A percentile compares a stretch with the other conserved stretches of the same genome.
Evolutionary conservation across 2,329 filamentous ascomycete species (phyloP).

Genomic region (Metarhizium brunneum): DNA sequence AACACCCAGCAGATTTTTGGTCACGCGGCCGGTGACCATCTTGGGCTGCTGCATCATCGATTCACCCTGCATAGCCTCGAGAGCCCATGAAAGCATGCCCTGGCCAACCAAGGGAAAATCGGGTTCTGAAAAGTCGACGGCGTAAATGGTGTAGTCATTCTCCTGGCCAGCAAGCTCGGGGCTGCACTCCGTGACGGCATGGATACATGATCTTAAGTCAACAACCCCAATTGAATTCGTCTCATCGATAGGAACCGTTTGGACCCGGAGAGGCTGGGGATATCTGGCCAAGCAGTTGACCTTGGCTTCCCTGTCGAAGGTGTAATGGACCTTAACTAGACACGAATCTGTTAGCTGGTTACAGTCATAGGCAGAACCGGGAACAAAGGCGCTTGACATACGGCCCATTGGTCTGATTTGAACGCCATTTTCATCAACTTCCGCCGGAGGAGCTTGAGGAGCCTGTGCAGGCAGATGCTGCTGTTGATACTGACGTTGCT

Average conservation of each 20-base stretch:
- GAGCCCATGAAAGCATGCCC: constrained; percentile 81
- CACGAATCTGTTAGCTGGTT: constrained; percentile 12
- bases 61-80: constrained; percentile 36
- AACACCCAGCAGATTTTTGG: constrained; percentile 73
- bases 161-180: constrained; percentile 67
- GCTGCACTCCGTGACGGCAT: constrained; percentile 68
- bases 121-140: constrained; percentile 91
- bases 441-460: constrained; percentile 12
- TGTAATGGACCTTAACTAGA: constrained; percentile 91
- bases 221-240: constrained; percentile 75
- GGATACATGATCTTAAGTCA: constrained; percentile 77
- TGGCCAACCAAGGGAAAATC: constrained; percentile 91
- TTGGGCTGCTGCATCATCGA: constrained; percentile 49
- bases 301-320: constrained; percentile 82
- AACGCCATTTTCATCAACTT: constrained; percentile 38
- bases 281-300: constrained; percentile 83
- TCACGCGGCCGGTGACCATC: constrained; percentile 82
- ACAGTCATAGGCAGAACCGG: constrained; percentile 2
- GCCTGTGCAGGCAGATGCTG: constrained; percentile 20
- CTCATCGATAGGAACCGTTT: constrained; percentile 74
- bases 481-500: constrained; percentile 4
- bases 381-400: constrained; percentile 33
- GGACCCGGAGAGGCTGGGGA: constrained; percentile 69
- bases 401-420: constrained; percentile 57
- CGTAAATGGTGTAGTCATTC: constrained; percentile 92